Evolutionary conservation across 768 basidiomycete genomes (phyloP).

Genomic region (Ephemerocybe angulata): DNA sequence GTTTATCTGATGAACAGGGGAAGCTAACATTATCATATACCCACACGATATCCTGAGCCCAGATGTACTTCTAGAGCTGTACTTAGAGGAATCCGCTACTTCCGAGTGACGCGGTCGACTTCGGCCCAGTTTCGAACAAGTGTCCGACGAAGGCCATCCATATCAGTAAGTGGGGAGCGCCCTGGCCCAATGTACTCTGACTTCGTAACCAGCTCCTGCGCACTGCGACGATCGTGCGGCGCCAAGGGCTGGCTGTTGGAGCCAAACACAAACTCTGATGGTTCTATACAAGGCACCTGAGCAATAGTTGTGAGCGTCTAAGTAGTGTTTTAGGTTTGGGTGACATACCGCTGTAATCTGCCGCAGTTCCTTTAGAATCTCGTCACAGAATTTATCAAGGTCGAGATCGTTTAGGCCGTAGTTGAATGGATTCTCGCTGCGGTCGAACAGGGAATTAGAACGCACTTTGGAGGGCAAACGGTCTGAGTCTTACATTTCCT

Average conservation of each 20-base stretch:
- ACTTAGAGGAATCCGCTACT: no score
- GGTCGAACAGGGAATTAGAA: not conserved
- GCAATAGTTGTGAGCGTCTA: not conserved
- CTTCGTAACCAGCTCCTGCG: conserved; percentile 39
- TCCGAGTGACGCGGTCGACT: conserved; percentile 32
- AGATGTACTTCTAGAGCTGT: no score
- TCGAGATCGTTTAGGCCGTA: conserved; percentile 63
- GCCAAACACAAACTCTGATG: conserved; percentile 48
- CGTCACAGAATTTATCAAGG: conserved; percentile 59
- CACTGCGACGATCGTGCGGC: conserved; percentile 53
- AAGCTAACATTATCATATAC: no score
- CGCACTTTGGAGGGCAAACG: not conserved
- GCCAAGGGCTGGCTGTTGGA: conserved; percentile 63
- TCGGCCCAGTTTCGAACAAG: conserved; percentile 40
- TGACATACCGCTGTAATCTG: conserved; percentile 61
- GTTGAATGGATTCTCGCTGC: conserved; percentile 59
- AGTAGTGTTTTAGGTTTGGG: not conserved
- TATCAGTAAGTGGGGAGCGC: conserved; percentile 25
- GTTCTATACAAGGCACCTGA: conserved; percentile 51
- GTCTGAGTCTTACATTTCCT: conserved; percentile 5
- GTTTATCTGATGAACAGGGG: no score
- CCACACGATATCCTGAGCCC: no score
- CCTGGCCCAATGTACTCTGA: conserved; percentile 33
- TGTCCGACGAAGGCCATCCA: conserved; percentile 34
- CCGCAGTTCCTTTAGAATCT: conserved; percentile 61